phyloP scores from a whole-genome alignment of 2,329 filamentous ascomycete species.

The Lecanicillium sp. region DNA sequence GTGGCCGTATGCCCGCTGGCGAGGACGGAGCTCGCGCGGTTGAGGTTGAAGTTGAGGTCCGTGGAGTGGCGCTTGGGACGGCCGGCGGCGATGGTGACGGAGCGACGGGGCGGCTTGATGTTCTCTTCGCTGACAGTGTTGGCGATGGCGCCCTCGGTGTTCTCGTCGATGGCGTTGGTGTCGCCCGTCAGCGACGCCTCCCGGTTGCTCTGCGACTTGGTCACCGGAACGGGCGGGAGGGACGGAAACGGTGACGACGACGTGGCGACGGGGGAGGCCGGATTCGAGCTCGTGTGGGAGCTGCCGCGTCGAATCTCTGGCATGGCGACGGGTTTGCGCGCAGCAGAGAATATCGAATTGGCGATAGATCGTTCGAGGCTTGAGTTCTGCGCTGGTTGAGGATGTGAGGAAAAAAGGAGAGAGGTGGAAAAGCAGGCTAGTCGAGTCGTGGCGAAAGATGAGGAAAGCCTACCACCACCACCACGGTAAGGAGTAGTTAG shows the following conservation, averaged over 20 bases:
- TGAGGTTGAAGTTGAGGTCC: not conserved
- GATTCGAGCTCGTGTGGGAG: constrained; percentile 12
- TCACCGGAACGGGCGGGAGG: not conserved
- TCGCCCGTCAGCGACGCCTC: not conserved
- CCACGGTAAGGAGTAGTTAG: too few species aligned
- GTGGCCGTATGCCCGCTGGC: not conserved
- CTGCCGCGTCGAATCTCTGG: constrained; percentile 12
- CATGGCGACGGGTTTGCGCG: not conserved
- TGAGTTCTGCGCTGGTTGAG: too few species aligned
- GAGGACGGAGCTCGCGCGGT: not conserved
- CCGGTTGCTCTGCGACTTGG: not conserved
- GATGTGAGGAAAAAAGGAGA: too few species aligned
- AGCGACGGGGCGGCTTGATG: constrained; percentile 5
- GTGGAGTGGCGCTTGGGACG: constrained; percentile 5
- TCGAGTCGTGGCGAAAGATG: too few species aligned
- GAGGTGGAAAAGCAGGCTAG: too few species aligned
- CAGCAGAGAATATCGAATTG: too few species aligned
- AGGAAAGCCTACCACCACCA: too few species aligned
- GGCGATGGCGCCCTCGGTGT: too few species aligned
- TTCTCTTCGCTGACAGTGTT: not conserved
- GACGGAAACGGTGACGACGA: constrained; percentile 5
- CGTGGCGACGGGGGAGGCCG: not conserved
- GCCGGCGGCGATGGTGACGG: constrained; percentile 7
- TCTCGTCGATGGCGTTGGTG: not conserved
- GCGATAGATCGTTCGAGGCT: too few species aligned